Base-by-base conservation (phyloP, 495 filamentous ascomycete species). In the Thozetella sp. region DNA sequence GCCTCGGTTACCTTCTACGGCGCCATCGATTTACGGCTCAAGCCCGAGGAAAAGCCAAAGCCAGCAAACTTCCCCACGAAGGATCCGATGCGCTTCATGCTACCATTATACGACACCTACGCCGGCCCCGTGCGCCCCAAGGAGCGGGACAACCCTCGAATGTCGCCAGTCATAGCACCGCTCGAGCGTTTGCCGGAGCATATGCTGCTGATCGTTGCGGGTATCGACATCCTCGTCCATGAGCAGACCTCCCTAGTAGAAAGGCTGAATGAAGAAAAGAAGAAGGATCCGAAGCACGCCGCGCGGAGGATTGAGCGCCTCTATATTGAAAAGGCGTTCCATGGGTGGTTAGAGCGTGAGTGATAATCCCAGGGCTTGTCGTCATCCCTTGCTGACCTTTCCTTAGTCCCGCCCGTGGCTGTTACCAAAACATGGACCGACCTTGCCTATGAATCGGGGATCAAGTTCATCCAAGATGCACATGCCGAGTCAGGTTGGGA, bases 341-440 rank as follows among this genome's bases (percentile, higher is more conserved):
- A 76, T 66, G 73, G 73, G 12, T 75, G 71, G 65, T 48, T 76
- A 3, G 67, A 71, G 55, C 55, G 71, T 72, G 52, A 53, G 61
- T 74, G 45, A 64, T 25, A n/a, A 20, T 22, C 2, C 4, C n/a
- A n/a, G n/a, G n/a, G n/a, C n/a, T n/a, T n/a, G n/a, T n/a, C n/a
- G n/a, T n/a, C n/a, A n/a, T n/a, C 2, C 3, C 1, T 17, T 37
- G 30, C 6, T 17, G 6, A 24, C 11, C 13, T 24, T 6, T 56
- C 34, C 2, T 23, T 22, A 56, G 54, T 56, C 2, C 34, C 34
- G 4, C 22, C 30, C 12, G 9, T 22, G 6, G 48, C 48, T 4
- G 23, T 56, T 11, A 2, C 34, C 12, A 12, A 56, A 19, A 37
- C 20, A 17, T 2, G 15, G 37, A 48, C 26, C 13, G 19, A 56